Conservation (phyloP, 139 green algal genomes). For the Tetratostichococcus sp. region DNA sequence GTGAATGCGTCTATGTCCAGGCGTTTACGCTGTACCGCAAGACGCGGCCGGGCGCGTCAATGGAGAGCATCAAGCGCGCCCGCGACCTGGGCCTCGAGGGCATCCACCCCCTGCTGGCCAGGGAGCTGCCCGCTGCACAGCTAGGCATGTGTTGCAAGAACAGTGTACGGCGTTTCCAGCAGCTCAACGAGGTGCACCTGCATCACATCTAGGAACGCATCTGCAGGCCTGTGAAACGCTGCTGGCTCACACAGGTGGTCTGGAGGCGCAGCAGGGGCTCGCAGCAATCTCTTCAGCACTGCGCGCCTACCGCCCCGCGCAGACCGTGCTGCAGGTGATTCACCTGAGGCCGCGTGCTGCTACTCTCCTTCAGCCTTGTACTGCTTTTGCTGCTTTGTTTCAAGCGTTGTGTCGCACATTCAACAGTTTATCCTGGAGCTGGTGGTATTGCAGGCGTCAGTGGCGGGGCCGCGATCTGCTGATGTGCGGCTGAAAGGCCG, state of each 20-base stretch:
- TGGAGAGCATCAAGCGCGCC: slow-evolving; percentile 65
- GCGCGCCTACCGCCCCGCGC: slow-evolving; percentile 68
- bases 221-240: no score
- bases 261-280: slow-evolving; percentile 36
- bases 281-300: slow-evolving; percentile 67
- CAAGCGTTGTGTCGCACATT: no score
- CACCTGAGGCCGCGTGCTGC: no score
- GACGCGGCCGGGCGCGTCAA: slow-evolving; percentile 70
- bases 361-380: no score
- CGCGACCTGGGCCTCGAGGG: slow-evolving; percentile 59
- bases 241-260: neutral
- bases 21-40: slow-evolving; percentile 81
- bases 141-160: neutral
- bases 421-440: no score
- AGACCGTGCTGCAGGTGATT: slow-evolving; percentile 91
- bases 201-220: no score
- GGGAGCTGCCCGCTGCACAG: slow-evolving; percentile 32
- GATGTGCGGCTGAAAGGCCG: neutral
- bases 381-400: no score
- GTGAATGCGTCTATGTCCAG: no score
- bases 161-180: no score
- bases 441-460: neutral
- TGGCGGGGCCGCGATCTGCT: slow-evolving; percentile 20
- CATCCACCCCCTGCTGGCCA: slow-evolving; percentile 74
- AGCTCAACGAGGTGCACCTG: no score